Evolutionary conservation across 345 rosid species (phyloP), one percentile per base, ranked within the genome.

Genomic region (Lenwebbia sp.): DNA sequence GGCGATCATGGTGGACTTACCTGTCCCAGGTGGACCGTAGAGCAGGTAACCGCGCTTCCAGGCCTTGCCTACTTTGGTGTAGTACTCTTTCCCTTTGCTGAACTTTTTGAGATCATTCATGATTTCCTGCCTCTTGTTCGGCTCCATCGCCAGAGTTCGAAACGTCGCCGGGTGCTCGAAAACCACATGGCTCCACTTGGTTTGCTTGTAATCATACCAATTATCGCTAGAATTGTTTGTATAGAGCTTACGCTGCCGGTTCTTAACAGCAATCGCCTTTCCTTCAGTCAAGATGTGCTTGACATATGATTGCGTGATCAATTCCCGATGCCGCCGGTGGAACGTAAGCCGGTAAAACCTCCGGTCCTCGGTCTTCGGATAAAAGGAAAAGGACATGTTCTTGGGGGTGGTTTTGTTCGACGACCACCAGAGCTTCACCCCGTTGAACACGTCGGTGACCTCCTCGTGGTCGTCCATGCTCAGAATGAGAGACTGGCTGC

Each of bases 31-130:
- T 30, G 95, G 95, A 17, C 96, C 98, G 83, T 90, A 91, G 41
- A 95, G 90, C 25, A 94, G 92, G 89, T 95, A 94, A 25, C 96
- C 95, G 0, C 99, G 84, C 88, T 96, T 96, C 99, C 99, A 96
- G 14, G 93, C 90, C 89, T 95, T 95, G 15, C 95, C 96, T 44
- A 95, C 88, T 85, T 89, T 90, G 4, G 85, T 90, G 65, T 94
- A 96, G 54, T 93, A 94, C 62, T 93, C 94, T 89, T 94, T 89
- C 15, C 90, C 88, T 84, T 89, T 86, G 54, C 89, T 90, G 88
- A 95, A 96, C 49, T 87, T 90, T 2, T 83, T 83, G 4, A 96
- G 88, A 85, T 94, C 97, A 21, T 93, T 90, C 84, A 52, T 90
- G 83, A 96, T 87, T 82, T 87, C 90, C 14, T 88, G 86, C 88